phyloP scores from a whole-genome alignment of 2,329 filamentous ascomycete species.

The Madurella mycetomatis region DNA sequence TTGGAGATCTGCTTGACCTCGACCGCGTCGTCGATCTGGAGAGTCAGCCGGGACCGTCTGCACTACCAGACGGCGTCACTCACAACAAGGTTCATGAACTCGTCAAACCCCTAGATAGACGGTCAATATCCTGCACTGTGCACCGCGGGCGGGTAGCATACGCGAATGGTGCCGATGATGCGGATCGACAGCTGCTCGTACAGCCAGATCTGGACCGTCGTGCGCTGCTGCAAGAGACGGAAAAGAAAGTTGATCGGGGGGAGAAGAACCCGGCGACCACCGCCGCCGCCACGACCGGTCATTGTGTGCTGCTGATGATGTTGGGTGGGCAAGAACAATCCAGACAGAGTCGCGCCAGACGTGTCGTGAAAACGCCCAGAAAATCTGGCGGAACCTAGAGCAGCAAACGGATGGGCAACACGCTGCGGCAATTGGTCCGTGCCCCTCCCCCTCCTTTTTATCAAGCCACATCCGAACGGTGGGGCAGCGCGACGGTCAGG shows the following conservation, averaged over 20 bases:
- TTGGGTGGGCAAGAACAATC: neutral
- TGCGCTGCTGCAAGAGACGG: slow-evolving; percentile 54
- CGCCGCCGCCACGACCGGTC: slow-evolving; percentile 57
- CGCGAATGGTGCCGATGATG: slow-evolving; percentile 94
- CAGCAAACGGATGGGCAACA: neutral
- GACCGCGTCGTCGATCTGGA: slow-evolving; percentile 70
- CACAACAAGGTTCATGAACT: slow-evolving; percentile 95
- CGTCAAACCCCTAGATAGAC: slow-evolving; percentile 76
- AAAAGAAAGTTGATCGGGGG: slow-evolving; percentile 46
- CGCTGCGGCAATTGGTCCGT: slow-evolving; percentile 17
- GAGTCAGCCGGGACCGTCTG: slow-evolving; percentile 27
- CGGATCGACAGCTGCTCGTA: slow-evolving; percentile 93
- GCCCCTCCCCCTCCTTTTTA: slow-evolving; percentile 17
- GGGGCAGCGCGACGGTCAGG: slow-evolving; percentile 18
- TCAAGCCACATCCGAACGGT: slow-evolving; percentile 12
- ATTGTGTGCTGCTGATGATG: slow-evolving; percentile 35
- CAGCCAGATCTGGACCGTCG: slow-evolving; percentile 89
- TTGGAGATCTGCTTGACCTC: slow-evolving; percentile 86
- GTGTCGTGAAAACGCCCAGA: slow-evolving; percentile 17
- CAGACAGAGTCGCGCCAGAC: slow-evolving; percentile 15
- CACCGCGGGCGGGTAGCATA: slow-evolving; percentile 40
- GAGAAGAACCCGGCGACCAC: slow-evolving; percentile 56
- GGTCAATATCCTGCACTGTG: neutral
- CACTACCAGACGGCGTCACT: slow-evolving; percentile 8
- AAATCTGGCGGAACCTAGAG: slow-evolving; percentile 17